Evolutionary conservation across 768 basidiomycete genomes (phyloP), one percentile per base, ranked within the genome.

Genomic region (Russula ochroleuca): DNA sequence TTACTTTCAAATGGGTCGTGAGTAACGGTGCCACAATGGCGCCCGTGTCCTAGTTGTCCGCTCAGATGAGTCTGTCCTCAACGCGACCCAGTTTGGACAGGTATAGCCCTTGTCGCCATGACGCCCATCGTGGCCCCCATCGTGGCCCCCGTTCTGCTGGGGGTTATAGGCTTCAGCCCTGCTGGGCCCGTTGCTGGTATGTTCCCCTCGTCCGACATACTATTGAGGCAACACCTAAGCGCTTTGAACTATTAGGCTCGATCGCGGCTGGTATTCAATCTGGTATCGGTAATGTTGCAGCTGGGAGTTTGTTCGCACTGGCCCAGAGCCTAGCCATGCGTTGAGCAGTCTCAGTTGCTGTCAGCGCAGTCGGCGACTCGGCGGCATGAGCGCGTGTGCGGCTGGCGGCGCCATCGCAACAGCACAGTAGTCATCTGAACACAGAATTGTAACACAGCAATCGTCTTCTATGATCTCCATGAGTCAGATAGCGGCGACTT

Each of bases 321-420:
- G 47, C 37, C 3, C 66, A 67, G 45, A 61, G 59, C 37, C 33
- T 54, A 3, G 66, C 59, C 45, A 67, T 61, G 56, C 55, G 64
- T 11, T 59, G 64, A 7, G 59, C 47, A 5, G 9, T 61, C 1
- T 48, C 64, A 25, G 38, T 38, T 0, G 28, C 28, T 28, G 28
- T 28, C 28, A 28, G 28, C 28, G 28, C 28, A 28, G 28, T 5
- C 28, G 28, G 59, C 1, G 59, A 6, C 11, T 5, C 28, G 28
- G 59, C 1, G 59, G 13, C 11, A 0, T 35, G 17, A n/a, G 51
- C 17, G 25, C 15, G 23, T 37, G 35, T 23, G 35, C 9, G 0
- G 45, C 45, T 15, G n/a, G n/a, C n/a, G n/a, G n/a, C n/a, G 37
- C 13, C 15, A 37, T 21, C 37, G 55, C 19, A n/a, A 40, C 41